Percentiles rank a stretch among this genome's conserved stretches.
Conservation (phyloP, 306 rosid genomes). For the Casuarina equisetifolia region DNA sequence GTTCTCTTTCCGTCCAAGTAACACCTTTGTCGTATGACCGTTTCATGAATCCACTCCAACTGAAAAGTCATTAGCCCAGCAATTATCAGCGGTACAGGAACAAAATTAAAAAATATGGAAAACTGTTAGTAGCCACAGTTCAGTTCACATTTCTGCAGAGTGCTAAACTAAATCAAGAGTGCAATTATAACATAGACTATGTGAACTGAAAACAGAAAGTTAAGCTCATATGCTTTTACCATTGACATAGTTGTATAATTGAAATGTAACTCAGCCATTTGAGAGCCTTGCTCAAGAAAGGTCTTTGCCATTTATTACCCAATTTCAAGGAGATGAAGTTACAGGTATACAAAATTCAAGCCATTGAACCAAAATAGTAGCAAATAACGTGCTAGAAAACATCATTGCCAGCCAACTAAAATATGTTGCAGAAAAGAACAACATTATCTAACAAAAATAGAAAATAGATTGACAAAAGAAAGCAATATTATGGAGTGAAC, state of each 20-base stretch:
- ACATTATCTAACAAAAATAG: background rate
- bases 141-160: background rate
- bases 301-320: background rate
- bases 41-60: slow-evolving; percentile 94
- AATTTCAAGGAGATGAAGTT: background rate
- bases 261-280: background rate
- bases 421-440: background rate
- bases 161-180: background rate
- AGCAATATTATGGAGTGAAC: background rate
- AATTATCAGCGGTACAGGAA: background rate
- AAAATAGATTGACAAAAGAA: background rate
- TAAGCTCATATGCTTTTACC: background rate
- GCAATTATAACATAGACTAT: background rate
- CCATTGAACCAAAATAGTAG: slow-evolving; percentile 9
- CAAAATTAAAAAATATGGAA: background rate
- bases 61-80: slow-evolving; percentile 31
- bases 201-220: background rate
- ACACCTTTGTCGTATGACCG: slow-evolving; percentile 79
- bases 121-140: background rate
- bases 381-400: slow-evolving; percentile 3
- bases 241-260: background rate
- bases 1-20: slow-evolving; percentile 84
- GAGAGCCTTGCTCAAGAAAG: background rate
- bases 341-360: background rate
- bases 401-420: background rate